Conservation (phyloP, 2,329 filamentous ascomycete species). For the Aspergillus ruber region DNA sequence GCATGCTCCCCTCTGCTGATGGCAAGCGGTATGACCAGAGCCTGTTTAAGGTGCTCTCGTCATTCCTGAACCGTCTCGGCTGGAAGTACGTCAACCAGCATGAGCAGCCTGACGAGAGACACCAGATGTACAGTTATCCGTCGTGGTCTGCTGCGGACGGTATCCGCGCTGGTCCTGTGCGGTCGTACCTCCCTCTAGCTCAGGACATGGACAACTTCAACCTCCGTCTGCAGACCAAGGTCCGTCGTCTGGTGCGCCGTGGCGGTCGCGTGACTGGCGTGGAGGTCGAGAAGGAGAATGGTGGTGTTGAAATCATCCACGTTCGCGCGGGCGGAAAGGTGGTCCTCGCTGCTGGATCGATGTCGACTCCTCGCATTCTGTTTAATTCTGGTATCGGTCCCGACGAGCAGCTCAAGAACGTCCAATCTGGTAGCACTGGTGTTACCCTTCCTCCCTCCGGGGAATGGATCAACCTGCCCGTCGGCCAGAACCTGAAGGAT, state of each 20-base stretch:
- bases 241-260: slow-evolving; percentile 57
- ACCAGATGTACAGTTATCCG: slow-evolving; percentile 56
- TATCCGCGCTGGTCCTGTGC: slow-evolving; percentile 62
- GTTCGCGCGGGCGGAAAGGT: slow-evolving; percentile 59
- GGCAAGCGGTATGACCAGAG: slow-evolving; percentile 59
- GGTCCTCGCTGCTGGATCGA: slow-evolving; percentile 60
- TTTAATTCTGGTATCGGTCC: slow-evolving; percentile 64
- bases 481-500: slow-evolving; percentile 46
- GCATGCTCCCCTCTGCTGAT: slow-evolving; percentile 58
- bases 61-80: slow-evolving; percentile 52
- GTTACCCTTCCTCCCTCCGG: slow-evolving; percentile 30
- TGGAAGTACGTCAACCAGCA: slow-evolving; percentile 60
- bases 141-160: slow-evolving; percentile 61
- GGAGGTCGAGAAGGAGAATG: slow-evolving; percentile 10
- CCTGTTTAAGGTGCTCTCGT: slow-evolving; percentile 56
- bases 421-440: slow-evolving; percentile 39
- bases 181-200: slow-evolving; percentile 61
- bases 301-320: slow-evolving; percentile 53
- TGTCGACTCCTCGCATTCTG: slow-evolving; percentile 62
- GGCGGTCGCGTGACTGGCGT: slow-evolving; percentile 55
- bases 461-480: slow-evolving; percentile 45
- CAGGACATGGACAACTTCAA: slow-evolving; percentile 57
- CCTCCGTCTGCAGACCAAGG: slow-evolving; percentile 59
- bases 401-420: slow-evolving; percentile 37
- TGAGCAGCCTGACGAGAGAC: slow-evolving; percentile 54